Evolutionary conservation across 2,329 filamentous ascomycete species (phyloP), one percentile per base, ranked within the genome.

Genomic region (Neopestalotiopsis rosae): DNA sequence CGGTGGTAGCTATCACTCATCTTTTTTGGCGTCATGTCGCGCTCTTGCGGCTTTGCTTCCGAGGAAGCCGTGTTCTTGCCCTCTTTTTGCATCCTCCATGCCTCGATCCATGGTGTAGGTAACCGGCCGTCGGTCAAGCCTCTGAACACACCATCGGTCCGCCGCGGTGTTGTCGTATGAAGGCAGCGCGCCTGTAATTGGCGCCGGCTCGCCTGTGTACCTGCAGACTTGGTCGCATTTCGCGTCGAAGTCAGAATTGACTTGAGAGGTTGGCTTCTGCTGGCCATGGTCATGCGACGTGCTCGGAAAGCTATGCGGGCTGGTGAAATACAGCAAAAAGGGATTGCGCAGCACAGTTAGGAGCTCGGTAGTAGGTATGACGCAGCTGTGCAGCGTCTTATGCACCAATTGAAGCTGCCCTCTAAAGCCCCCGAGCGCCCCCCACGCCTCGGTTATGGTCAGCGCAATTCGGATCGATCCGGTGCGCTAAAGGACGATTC

Each of bases 1-100:
- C 87, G 87, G 75, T 92, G 89, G 76, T 90, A 91, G 79, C 89
- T 92, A 75, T 94, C 90, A 30, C 85, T 86, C 91, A 93, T 93
- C 77, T 84, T 89, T 79, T 90, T 92, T 1, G 91, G 90, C 12
- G 83, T 83, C 72, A 92, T 76, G 74, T 91, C 86, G 59, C 87
- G 86, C 74, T 89, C 82, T 10, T 79, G 70, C 2, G 73, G 68
- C 12, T 67, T 69, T 1, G 69, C 71, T 38, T 78, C 76, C 17
- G 74, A 71, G 2, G 73, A 66, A 9, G 71, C 73, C 4, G 74
- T 67, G n/a, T 69, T 70, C 62, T 79, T 75, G 9, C 78, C 78
- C 72, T 86, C 81, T 61, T 83, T 85, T 75, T 88, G 87, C 70
- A 86, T 83, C 40, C 83, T 85, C 69, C 92, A 83, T 0, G 91